Base-by-base conservation (phyloP, 164 flowering plant species). In the Sextonia rubra region DNA sequence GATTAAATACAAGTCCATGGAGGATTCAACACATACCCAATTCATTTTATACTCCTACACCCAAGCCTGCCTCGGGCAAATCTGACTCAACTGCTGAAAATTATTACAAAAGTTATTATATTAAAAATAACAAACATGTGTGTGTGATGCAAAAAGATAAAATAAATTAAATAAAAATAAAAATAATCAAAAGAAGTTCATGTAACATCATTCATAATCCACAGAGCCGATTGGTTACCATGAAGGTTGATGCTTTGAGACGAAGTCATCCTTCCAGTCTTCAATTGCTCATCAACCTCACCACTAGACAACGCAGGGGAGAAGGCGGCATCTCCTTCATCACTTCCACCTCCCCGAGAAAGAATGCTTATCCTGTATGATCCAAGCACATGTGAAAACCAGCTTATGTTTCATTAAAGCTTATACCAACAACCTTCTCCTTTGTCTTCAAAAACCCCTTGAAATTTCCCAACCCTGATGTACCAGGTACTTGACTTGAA, bases 401-500 rank as follows among this genome's bases (percentile, higher is more conserved):
- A 7, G 97, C 91, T 14, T 89, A 91, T 1, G 76, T 84, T 2
- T 88, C 99, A 87, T 95, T 89, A 11, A 95, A 97, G 77, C 66
- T 47, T 23, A 95, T 85, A 11, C 26, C 78, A 44, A 96, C 97
- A 55, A 90, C 79, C 75, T 89, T 91, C 83, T 89, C 97, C 63
- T 66, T 85, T 4, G 90, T 49, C 79, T 95, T 95, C 85, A 91
- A 79, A n/a, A 60, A 93, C 98, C 68, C 99, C 99, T 75, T 95
- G 99, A 78, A 93, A 91, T 69, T 95, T 95, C 44, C 99, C 99
- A 80, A 95, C 93, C 71, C 83, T 83, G 11, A 95, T 95, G 78
- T 95, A 89, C 99, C 99, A 95, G 67, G 97, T 97, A 0, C 97
- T 89, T 2, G 97, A 88, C 67, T 89, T 93, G 74, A 93, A 91